Evolutionary conservation across 108 stramenopile species (phyloP).

Genomic region (Cyclotella distinguenda): DNA sequence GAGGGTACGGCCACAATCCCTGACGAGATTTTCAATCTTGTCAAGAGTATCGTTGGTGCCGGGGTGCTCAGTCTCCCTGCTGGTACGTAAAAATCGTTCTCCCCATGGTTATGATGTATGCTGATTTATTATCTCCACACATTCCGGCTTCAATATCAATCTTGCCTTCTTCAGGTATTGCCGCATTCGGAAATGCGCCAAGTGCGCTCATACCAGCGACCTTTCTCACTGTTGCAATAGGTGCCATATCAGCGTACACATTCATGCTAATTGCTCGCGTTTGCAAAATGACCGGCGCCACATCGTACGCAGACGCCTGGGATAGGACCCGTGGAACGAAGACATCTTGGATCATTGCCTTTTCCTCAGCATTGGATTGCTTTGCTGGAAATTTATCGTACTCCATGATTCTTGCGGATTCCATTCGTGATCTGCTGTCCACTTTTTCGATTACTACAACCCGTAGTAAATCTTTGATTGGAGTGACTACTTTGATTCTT

Average conservation of each 20-base stretch:
- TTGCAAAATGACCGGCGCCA: slow-evolving; percentile 81
- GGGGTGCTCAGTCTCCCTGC: slow-evolving; percentile 93
- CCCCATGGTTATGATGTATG: background rate
- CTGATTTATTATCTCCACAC: background rate
- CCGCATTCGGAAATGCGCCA: slow-evolving; percentile 91
- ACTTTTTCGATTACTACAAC: slow-evolving; percentile 69
- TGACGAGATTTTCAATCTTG: slow-evolving; percentile 90
- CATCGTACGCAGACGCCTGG: slow-evolving; percentile 92
- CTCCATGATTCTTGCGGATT: slow-evolving; percentile 96
- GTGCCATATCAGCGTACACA: slow-evolving; percentile 84
- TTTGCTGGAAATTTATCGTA: slow-evolving; percentile 87
- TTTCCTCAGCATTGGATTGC: slow-evolving; percentile 86
- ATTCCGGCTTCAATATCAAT: background rate
- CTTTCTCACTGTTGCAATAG: slow-evolving; percentile 74
- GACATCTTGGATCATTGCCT: slow-evolving; percentile 79
- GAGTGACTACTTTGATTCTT: slow-evolving; percentile 78
- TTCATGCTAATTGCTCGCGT: slow-evolving; percentile 89
- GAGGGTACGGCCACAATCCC: slow-evolving; percentile 79
- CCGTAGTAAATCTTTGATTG: slow-evolving; percentile 59
- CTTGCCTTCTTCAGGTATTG: slow-evolving; percentile 54
- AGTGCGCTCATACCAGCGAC: slow-evolving; percentile 89
- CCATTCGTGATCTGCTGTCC: slow-evolving; percentile 68
- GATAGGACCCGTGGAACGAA: slow-evolving; percentile 72
- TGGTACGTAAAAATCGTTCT: slow-evolving; percentile 36
- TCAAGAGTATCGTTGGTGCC: slow-evolving; percentile 92